A percentile compares a stretch with the other conserved stretches of the same genome.
Evolutionary conservation across 2,329 filamentous ascomycete genomes (phyloP).

Genomic region (Aphanocladium album): DNA sequence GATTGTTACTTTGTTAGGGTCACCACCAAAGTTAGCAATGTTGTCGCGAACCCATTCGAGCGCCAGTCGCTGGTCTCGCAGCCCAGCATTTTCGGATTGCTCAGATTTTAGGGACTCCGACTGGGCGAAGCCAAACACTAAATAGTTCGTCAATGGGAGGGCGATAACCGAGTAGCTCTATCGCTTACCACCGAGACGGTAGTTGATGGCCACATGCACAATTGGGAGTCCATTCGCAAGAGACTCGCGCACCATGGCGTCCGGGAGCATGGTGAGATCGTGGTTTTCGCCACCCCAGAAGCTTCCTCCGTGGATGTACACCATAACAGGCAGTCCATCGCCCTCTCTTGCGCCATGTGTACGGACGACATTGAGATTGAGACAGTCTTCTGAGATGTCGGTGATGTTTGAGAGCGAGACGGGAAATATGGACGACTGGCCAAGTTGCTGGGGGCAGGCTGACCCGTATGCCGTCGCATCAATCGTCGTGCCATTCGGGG

Average conservation of each 20-base stretch:
- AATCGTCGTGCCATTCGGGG: constrained; percentile 27
- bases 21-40: constrained; percentile 13
- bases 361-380: constrained; percentile 32
- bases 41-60: constrained; percentile 15
- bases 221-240: constrained; percentile 35
- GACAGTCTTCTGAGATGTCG: constrained; percentile 31
- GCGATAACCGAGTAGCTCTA: not conserved
- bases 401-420: constrained; percentile 31
- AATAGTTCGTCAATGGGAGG: no score
- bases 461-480: constrained; percentile 36
- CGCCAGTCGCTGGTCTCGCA: constrained; percentile 15
- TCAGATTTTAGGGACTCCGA: constrained; percentile 17
- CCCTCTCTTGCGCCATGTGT: constrained; percentile 18
- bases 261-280: constrained; percentile 34
- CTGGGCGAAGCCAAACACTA: constrained; percentile 25
- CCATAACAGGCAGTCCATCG: constrained; percentile 31
- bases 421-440: no score
- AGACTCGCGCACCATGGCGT: constrained; percentile 40
- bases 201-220: constrained; percentile 32
- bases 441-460: constrained; percentile 37
- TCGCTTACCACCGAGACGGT: constrained; percentile 22
- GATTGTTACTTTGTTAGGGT: constrained; percentile 14
- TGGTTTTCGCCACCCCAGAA: constrained; percentile 28
- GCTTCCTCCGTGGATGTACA: constrained; percentile 30
- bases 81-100: constrained; percentile 10